Percentiles rank a stretch among this genome's conserved stretches.
Evolutionary conservation across 139 green algal species (phyloP).

Genomic region (Closterium sp.): DNA sequence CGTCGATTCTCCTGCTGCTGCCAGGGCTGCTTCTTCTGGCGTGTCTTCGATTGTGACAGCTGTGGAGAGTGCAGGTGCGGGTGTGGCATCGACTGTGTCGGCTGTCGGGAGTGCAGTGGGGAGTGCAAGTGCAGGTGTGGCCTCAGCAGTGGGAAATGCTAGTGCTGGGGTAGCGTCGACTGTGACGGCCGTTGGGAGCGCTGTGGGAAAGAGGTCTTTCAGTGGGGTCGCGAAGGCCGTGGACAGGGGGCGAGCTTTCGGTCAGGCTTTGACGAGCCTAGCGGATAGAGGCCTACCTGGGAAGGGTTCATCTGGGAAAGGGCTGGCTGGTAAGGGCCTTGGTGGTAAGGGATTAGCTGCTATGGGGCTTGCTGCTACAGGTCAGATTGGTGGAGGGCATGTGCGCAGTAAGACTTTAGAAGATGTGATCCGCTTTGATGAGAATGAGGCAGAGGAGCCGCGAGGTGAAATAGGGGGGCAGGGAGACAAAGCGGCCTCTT

Average conservation of each 20-base stretch:
- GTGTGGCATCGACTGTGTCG: neutral
- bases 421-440: neutral
- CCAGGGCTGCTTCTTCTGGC: too few relatives aligned
- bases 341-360: neutral
- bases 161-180: neutral
- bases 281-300: neutral
- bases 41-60: too few relatives aligned
- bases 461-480: neutral
- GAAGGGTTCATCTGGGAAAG: too few relatives aligned
- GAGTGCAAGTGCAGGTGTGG: neutral
- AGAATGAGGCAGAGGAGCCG: neutral
- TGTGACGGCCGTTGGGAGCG: too few relatives aligned
- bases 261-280: neutral
- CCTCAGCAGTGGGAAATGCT: neutral
- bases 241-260: neutral
- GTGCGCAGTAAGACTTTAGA: neutral
- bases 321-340: neutral
- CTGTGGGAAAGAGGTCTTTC: neutral
- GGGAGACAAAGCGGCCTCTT: neutral
- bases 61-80: neutral
- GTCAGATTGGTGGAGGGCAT: neutral
- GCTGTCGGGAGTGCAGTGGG: neutral
- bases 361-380: neutral
- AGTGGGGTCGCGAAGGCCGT: neutral
- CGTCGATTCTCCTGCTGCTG: too few relatives aligned